Evolutionary conservation across 345 rosid species (phyloP), one percentile per base, ranked within the genome.

Genomic region (Ceriops zippeliana): DNA sequence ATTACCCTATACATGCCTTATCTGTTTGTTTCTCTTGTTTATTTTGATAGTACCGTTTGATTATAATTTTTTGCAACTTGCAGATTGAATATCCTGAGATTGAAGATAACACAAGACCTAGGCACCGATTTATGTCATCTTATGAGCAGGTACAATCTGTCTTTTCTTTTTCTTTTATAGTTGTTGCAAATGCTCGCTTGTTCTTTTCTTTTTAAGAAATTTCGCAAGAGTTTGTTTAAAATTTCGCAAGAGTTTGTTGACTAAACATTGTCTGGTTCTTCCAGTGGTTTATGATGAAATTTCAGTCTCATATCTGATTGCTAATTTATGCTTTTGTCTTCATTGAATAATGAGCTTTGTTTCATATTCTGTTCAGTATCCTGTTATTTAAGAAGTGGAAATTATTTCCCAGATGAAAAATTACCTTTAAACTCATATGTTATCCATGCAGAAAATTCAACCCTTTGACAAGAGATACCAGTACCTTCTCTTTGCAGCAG

Each of bases 71-170:
- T 28, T 10, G 1, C 3, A 42, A 42, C 49, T 42, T 63, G 62
- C 79, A 93, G 97, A 95, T 95, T 70, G 99, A 95, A 63, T 91
- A 95, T 86, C 99, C 98, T 58, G 99, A 95, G 78, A 95, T 95
- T 74, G 99, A 90, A 76, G 99, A 91, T 73, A 84, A 85, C 68
- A 34, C 84, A 42, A 95, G 82, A 83, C 99, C 98, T 16, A 86
- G 93, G 69, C 97, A 90, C 66, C 88, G 98, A 61, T 92, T 95
- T 75, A 95, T 95, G 99, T 95, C 99, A 38, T 86, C 99, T 47
- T 89, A 70, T 81, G 97, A 95, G 84, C 98, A 93, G 97, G 98
- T 87, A 67, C 30, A 9, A 51, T 21, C 16, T 64, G 15, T n/a
- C 20, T 46, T 24, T 8, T 6, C 7, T 49, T 34, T 15, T 1